A percentile compares a stretch with the other conserved stretches of the same genome.
Conservation (phyloP, 495 filamentous ascomycete species). For the Parachaetomium inaequale region DNA sequence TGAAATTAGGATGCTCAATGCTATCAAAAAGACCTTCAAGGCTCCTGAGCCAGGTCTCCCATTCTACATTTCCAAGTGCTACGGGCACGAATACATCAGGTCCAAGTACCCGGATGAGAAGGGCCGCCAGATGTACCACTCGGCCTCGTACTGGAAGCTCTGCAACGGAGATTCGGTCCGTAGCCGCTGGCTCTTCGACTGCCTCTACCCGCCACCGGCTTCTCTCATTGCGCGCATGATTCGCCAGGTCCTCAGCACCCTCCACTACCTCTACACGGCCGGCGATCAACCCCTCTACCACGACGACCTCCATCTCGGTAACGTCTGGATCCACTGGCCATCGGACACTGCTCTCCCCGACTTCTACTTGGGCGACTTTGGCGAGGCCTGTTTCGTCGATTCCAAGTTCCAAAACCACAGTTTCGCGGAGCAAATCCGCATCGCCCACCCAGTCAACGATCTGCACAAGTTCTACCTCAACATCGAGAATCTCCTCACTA, state of each 20-base stretch:
- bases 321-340: constrained; percentile 7
- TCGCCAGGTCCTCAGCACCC: constrained; percentile 2
- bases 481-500: background rate
- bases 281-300: background rate
- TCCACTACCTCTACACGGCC: constrained; percentile 12
- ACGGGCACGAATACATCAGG: constrained; percentile 10
- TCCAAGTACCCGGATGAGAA: background rate
- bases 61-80: background rate
- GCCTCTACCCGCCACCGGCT: too few relatives aligned
- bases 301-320: background rate
- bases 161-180: constrained; percentile 2
- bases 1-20: background rate
- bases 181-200: too few relatives aligned
- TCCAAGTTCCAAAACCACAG: too few relatives aligned
- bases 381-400: background rate
- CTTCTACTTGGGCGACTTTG: constrained; percentile 14
- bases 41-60: background rate
- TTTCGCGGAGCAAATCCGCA: too few relatives aligned
- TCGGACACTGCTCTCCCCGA: background rate
- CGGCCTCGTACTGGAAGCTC: constrained; percentile 13
- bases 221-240: constrained; percentile 6
- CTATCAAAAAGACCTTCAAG: background rate
- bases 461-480: background rate
- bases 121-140: background rate
- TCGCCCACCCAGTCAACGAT: background rate